A percentile compares a stretch with the other conserved stretches of the same genome.
These are phyloP conservation scores for Fusarium graminum DNA, from an alignment of 2,329 filamentous ascomycete genomes.

Conservation along the genomic window DNA sequence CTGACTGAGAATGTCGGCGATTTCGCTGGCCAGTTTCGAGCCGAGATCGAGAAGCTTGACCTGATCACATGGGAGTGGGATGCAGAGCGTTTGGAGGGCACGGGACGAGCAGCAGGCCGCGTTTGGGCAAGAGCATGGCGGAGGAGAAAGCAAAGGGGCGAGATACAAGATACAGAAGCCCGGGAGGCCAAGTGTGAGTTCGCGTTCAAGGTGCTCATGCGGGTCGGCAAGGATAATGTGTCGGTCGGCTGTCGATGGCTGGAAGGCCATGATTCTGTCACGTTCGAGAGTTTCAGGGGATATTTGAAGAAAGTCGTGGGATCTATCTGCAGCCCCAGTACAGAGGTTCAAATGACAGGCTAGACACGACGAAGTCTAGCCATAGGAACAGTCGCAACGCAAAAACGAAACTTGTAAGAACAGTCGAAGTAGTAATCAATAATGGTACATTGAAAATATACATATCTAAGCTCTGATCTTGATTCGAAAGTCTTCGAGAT, in stretches of 20 bases:
- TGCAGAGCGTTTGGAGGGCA: slow-evolving; percentile 63
- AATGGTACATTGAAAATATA: too few relatives aligned
- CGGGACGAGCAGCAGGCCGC: slow-evolving; percentile 75
- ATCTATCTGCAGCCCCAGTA: slow-evolving; percentile 7
- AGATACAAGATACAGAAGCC: slow-evolving; percentile 35
- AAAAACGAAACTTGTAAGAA: neutral
- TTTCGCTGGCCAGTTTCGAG: slow-evolving; percentile 55
- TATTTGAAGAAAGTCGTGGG: slow-evolving; percentile 70
- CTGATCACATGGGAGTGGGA: slow-evolving; percentile 75
- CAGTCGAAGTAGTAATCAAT: neutral
- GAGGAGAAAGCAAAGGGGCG: slow-evolving; percentile 65
- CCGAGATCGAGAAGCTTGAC: slow-evolving; percentile 67
- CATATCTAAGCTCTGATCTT: slow-evolving; percentile 30
- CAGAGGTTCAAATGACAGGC: neutral
- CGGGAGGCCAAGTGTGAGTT: slow-evolving; percentile 59
- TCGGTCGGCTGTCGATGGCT: slow-evolving; percentile 71
- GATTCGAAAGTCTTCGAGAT: slow-evolving; percentile 50
- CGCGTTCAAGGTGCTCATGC: slow-evolving; percentile 70
- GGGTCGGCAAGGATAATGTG: slow-evolving; percentile 57
- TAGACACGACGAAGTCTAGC: too few relatives aligned
- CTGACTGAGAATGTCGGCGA: slow-evolving; percentile 56
- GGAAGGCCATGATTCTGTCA: slow-evolving; percentile 76
- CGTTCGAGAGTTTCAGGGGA: slow-evolving; percentile 91
- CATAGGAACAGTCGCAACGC: neutral
- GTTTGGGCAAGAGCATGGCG: slow-evolving; percentile 84